A percentile compares a stretch with the other conserved stretches of the same genome.
Evolutionary conservation across 75 land plant species (phyloP).

Genomic region (Ceratopteris richardii): DNA sequence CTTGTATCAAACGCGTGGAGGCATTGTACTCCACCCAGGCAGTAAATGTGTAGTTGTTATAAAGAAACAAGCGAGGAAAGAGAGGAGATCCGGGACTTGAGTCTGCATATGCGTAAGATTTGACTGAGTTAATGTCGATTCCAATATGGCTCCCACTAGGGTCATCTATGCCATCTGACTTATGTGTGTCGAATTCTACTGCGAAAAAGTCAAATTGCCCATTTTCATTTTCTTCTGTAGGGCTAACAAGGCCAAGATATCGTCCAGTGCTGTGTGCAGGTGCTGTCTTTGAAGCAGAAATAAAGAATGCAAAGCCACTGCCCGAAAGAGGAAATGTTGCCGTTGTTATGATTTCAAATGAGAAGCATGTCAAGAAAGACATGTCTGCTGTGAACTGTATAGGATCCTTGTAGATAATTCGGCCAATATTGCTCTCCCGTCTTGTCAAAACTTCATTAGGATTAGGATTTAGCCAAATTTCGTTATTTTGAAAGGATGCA

Average conservation of each 20-base stretch:
- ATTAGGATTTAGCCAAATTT: background rate
- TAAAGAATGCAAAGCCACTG: conserved; percentile 4
- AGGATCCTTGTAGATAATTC: conserved; percentile 3
- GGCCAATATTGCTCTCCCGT: no score
- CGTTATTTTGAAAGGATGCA: background rate
- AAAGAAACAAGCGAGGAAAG: no score
- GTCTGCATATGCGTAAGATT: background rate
- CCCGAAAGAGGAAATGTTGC: background rate
- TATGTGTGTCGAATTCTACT: background rate
- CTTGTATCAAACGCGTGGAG: background rate
- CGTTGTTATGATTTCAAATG: conserved; percentile 2
- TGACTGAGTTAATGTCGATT: background rate
- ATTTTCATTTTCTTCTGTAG: background rate
- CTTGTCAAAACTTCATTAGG: no score
- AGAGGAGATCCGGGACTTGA: background rate
- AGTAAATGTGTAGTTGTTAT: conserved; percentile 2
- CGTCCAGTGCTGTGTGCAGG: background rate
- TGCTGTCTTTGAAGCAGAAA: background rate
- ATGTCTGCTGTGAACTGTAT: background rate
- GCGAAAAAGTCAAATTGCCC: background rate
- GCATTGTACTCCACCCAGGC: background rate
- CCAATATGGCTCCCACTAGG: conserved; percentile 4
- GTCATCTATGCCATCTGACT: background rate
- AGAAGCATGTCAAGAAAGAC: conserved; percentile 4
- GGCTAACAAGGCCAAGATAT: background rate